Percentiles rank a stretch among this genome's conserved stretches.
These are phyloP conservation scores for Pezicula rhizophila DNA, from an alignment of 2,329 filamentous ascomycete species.

Conservation along the genomic window DNA sequence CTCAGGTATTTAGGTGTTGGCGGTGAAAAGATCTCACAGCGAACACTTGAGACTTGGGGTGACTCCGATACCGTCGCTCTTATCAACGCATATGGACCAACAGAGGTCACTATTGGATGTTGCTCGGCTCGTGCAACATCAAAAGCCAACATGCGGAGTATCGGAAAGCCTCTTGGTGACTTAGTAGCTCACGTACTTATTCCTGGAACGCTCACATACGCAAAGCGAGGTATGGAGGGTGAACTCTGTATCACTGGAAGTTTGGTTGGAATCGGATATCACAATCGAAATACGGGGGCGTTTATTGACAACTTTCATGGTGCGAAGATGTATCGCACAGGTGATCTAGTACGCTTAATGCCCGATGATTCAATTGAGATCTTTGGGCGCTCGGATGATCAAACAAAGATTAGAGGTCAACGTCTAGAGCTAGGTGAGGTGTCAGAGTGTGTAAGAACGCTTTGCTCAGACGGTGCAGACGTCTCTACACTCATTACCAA, in stretches of 20 bases:
- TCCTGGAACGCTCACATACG: conserved; percentile 20
- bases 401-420: conserved; percentile 42
- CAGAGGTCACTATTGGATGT: conserved; percentile 62
- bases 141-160: conserved; percentile 1
- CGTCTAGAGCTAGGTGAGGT: conserved; percentile 9
- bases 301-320: conserved; percentile 38
- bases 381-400: conserved; percentile 55
- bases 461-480: conserved; percentile 15
- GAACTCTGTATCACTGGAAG: conserved; percentile 36
- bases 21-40: conserved; percentile 30
- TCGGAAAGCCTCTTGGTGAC: conserved; percentile 1
- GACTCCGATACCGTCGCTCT: conserved; percentile 24
- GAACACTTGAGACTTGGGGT: conserved; percentile 24
- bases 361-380: conserved; percentile 44
- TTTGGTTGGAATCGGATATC: conserved; percentile 53
- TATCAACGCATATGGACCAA: conserved; percentile 64
- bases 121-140: conserved; percentile 47
- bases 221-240: conserved; percentile 23
- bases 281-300: conserved; percentile 49
- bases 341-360: conserved; percentile 50
- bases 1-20: conserved; percentile 16
- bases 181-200: conserved; percentile 30
- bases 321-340: conserved; percentile 33
- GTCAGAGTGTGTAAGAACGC: conserved; percentile 25
- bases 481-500: conserved; percentile 26